Conservation (phyloP, 106 monocot genomes). For the Platanthera guangdongensis region DNA sequence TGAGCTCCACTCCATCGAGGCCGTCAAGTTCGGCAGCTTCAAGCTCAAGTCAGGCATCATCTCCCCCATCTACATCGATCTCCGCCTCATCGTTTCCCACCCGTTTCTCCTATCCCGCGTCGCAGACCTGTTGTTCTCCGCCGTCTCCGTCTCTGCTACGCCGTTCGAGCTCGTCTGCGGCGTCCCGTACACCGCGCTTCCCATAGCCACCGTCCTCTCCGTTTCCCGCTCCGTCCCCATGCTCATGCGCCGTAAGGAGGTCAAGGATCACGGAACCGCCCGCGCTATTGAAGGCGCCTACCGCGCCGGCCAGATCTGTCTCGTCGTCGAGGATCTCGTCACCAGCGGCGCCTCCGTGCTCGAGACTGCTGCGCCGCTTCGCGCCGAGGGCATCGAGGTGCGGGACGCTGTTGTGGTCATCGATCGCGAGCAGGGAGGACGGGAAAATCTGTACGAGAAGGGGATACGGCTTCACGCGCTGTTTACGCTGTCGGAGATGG, state of each 20-base stretch:
- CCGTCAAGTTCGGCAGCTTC: conserved; percentile 83
- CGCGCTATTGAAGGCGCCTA: conserved; percentile 68
- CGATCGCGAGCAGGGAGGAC: conserved; percentile 85
- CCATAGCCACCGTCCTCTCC: conserved; percentile 86
- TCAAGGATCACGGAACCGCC: conserved; percentile 72
- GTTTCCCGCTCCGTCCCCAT: conserved; percentile 57
- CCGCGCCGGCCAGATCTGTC: conserved; percentile 45
- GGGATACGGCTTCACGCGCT: conserved; percentile 70
- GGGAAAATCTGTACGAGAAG: conserved; percentile 64
- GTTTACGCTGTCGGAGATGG: conserved; percentile 50
- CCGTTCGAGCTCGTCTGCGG: conserved; percentile 83
- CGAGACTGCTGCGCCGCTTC: conserved; percentile 75
- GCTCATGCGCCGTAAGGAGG: conserved; percentile 96
- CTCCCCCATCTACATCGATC: conserved; percentile 98
- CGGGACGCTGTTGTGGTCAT: conserved; percentile 76
- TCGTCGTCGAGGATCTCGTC: conserved; percentile 89
- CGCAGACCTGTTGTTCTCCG: conserved; percentile 27
- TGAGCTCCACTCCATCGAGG: conserved; percentile 68
- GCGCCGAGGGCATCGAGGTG: conserved; percentile 51
- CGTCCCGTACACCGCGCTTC: conserved; percentile 93
- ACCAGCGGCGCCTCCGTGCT: conserved; percentile 93
- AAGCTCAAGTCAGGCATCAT: conserved; percentile 89
- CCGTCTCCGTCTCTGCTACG: conserved; percentile 20
- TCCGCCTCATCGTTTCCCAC: conserved; percentile 72
- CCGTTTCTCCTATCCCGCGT: conserved; percentile 47